phyloP scores from a whole-genome alignment of 2,329 filamentous ascomycete species.

The Fusarium drepaniforme region DNA sequence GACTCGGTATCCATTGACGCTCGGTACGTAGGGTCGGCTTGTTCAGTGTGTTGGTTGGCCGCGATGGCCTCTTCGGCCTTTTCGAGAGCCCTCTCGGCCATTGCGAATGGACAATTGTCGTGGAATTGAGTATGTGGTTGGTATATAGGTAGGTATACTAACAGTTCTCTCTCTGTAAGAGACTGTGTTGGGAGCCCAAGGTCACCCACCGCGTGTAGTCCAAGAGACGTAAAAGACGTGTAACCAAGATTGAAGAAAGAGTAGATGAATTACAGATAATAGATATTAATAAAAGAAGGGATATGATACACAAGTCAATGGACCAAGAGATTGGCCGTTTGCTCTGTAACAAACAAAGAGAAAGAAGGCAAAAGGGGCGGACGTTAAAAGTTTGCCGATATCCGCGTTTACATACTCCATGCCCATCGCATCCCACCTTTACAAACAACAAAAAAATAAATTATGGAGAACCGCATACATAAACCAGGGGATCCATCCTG shows the following conservation, averaged over 20 bases:
- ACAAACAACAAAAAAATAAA: constrained; percentile 13
- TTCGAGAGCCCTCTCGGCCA: constrained; percentile 47
- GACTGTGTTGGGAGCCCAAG: constrained; percentile 43
- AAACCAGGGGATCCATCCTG: constrained; percentile 4
- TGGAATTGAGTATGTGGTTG: constrained; percentile 6
- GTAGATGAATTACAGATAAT: background rate
- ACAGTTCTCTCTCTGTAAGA: constrained; percentile 35
- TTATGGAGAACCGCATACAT: constrained; percentile 7
- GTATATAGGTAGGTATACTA: background rate
- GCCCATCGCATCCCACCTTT: background rate
- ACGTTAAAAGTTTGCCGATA: constrained; percentile 27
- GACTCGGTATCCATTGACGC: constrained; percentile 45
- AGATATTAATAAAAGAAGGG: constrained; percentile 13
- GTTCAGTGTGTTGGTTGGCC: constrained; percentile 43
- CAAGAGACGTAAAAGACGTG: background rate
- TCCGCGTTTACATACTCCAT: constrained; percentile 32
- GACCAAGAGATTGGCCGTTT: constrained; percentile 9
- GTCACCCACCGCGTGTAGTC: constrained; percentile 40
- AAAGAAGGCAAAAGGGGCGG: constrained; percentile 17
- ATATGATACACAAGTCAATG: constrained; percentile 15
- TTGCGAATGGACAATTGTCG: constrained; percentile 9
- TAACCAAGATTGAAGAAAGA: background rate
- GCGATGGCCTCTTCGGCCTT: constrained; percentile 47
- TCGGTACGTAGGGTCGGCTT: constrained; percentile 40
- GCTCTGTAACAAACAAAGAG: constrained; percentile 5